These are phyloP conservation scores for Nephelium lappaceum DNA, from an alignment of 345 rosid species.

Conservation along the genomic window DNA sequence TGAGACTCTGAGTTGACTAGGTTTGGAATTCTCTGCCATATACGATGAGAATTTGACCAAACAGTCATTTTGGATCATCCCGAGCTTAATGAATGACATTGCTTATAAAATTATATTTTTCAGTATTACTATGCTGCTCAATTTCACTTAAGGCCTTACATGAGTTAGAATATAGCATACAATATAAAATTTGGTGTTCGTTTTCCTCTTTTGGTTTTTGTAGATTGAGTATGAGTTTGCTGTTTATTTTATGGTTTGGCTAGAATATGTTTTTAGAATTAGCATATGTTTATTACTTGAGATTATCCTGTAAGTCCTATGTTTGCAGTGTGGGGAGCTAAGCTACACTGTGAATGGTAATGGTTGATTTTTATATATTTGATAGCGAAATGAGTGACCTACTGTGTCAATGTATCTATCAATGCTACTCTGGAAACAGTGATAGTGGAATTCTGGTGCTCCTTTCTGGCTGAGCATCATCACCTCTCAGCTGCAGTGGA, in stretches of 20 bases:
- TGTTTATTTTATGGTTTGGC: neutral
- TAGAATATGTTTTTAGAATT: neutral
- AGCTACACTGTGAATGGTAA: neutral
- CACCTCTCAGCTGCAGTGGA: neutral
- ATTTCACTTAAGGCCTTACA: neutral
- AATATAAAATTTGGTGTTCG: neutral
- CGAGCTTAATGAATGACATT: neutral
- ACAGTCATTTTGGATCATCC: neutral
- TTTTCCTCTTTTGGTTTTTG: neutral
- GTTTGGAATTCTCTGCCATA: too few species aligned
- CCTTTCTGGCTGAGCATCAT: neutral
- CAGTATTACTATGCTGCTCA: neutral
- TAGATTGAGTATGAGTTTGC: neutral
- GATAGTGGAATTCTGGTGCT: neutral
- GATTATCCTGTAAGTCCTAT: slow-evolving; percentile 2
- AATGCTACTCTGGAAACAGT: neutral
- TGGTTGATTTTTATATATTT: neutral
- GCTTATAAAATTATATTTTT: neutral
- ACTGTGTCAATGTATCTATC: neutral
- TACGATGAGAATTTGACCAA: neutral
- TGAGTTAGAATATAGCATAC: neutral
- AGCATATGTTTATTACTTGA: too few species aligned
- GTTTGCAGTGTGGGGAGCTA: neutral
- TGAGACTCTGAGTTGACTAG: too few species aligned
- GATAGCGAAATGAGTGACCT: neutral